These are phyloP conservation scores for Citrus mangshanensis DNA, from an alignment of 345 rosid species.

Conservation along the genomic window DNA sequence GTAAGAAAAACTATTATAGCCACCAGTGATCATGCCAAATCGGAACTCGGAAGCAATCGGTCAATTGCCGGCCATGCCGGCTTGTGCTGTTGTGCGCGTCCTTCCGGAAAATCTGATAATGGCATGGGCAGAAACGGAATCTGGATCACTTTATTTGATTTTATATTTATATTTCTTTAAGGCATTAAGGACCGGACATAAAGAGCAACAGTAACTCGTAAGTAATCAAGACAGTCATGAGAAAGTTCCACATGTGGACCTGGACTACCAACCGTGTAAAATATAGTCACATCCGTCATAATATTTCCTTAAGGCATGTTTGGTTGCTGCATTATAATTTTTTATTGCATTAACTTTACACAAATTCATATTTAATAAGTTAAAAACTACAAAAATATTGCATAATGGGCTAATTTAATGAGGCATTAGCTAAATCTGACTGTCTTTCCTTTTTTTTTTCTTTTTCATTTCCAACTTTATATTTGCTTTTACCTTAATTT, in stretches of 20 bases:
- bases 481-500: too few species aligned
- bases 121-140: background rate
- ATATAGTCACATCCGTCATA: background rate
- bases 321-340: too few species aligned
- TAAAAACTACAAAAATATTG: too few species aligned
- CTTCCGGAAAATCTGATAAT: background rate
- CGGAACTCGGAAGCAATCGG: background rate
- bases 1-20: background rate
- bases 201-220: background rate
- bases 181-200: background rate
- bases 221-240: slow-evolving; percentile 24
- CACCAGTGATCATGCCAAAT: background rate
- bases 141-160: too few species aligned
- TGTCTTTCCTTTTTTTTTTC: too few species aligned
- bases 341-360: too few species aligned
- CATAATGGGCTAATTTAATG: accelerated
- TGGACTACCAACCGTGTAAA: background rate
- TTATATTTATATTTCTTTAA: too few species aligned
- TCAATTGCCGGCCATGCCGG: slow-evolving; percentile 17
- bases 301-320: background rate
- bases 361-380: accelerated
- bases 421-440: too few species aligned
- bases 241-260: slow-evolving; percentile 5
- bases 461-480: too few species aligned
- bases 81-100: background rate